Evolutionary conservation across 208 protist genomes (phyloP).

Genomic region (Wallacemonas sp.): DNA sequence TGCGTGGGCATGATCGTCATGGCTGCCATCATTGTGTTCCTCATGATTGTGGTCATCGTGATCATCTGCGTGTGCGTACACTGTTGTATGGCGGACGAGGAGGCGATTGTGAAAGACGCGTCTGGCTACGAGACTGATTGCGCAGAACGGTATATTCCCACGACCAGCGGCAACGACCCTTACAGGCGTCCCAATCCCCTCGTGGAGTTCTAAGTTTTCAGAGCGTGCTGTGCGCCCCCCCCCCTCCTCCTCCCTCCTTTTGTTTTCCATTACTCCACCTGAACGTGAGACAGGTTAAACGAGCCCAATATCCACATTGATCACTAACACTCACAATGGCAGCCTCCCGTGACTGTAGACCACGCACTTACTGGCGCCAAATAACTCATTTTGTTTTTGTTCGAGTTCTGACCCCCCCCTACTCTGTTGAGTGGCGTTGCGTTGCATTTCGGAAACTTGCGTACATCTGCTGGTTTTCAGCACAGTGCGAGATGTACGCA

Average conservation of each 20-base stretch:
- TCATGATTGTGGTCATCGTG: slow-evolving; percentile 25
- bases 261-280: background rate
- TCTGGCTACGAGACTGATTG: background rate
- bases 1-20: slow-evolving; percentile 37
- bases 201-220: background rate
- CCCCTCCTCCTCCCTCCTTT: background rate
- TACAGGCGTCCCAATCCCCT: background rate
- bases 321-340: too few species aligned
- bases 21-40: slow-evolving; percentile 20
- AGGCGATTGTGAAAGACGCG: background rate
- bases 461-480: background rate
- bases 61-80: slow-evolving; percentile 14
- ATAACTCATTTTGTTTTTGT: slow-evolving; percentile 1
- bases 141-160: background rate
- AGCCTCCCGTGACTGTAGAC: too few species aligned
- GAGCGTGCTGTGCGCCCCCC: background rate
- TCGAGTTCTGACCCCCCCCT: background rate
- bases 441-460: background rate
- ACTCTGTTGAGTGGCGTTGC: too few species aligned
- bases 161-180: background rate
- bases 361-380: too few species aligned
- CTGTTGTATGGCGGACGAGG: slow-evolving; percentile 26
- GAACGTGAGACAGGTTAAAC: too few species aligned
- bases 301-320: too few species aligned
- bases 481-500: background rate